Conservation (phyloP, 192 early-diverging fungal genomes). For the Mortierella hygrophila region DNA sequence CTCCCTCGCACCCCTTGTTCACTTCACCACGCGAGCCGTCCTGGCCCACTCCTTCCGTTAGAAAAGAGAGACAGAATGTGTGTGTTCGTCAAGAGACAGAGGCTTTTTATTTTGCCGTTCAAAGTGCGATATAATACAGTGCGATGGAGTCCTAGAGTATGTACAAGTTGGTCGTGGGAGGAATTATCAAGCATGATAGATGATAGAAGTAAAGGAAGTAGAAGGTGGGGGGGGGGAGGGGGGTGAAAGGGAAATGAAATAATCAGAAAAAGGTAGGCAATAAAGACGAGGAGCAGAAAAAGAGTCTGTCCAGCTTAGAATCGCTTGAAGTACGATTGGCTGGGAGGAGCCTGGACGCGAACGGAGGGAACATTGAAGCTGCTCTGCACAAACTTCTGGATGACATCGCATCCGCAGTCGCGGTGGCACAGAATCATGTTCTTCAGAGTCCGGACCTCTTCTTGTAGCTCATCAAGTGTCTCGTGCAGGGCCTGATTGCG, state of each 20-base stretch:
- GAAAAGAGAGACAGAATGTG: neutral
- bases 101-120: neutral
- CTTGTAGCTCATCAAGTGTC: conserved; percentile 28
- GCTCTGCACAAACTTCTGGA: conserved; percentile 50
- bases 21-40: too few species aligned
- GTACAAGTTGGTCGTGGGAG: neutral
- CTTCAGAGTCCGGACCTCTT: conserved; percentile 51
- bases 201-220: too few species aligned
- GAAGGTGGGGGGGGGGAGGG: neutral
- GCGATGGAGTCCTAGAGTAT: neutral
- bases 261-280: neutral
- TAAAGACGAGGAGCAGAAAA: too few species aligned
- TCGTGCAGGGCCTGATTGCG: conserved; percentile 47
- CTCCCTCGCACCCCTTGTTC: too few species aligned
- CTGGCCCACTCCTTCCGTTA: too few species aligned
- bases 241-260: neutral
- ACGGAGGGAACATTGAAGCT: conserved; percentile 9
- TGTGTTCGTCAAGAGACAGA: neutral
- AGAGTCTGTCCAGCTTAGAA: neutral
- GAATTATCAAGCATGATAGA: neutral
- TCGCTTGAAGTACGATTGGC: neutral
- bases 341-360: neutral
- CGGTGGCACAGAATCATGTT: conserved; percentile 54
- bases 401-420: conserved; percentile 50
- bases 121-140: neutral